Evolutionary conservation across 2,329 filamentous ascomycete species (phyloP).

Genomic region (Claviceps africana): DNA sequence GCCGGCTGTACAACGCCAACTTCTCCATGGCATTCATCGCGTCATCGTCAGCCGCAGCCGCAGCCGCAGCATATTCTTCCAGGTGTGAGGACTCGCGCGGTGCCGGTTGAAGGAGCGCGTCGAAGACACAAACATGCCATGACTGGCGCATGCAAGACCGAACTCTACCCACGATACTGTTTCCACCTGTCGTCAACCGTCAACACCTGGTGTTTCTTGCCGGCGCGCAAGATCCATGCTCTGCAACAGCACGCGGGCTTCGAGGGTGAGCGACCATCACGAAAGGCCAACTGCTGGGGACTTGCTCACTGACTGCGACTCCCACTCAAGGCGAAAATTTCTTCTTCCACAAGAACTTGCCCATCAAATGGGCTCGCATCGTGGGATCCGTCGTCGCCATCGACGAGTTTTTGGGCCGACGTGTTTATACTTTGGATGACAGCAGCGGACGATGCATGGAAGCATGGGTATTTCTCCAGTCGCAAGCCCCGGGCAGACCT

Average conservation of each 20-base stretch:
- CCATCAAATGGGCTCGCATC: slow-evolving; percentile 61
- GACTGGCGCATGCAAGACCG: slow-evolving; percentile 24
- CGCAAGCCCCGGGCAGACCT: not conserved
- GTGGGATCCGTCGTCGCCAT: slow-evolving; percentile 55
- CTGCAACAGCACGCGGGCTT: slow-evolving; percentile 36
- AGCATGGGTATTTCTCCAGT: slow-evolving; percentile 10
- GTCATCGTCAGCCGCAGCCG: not conserved
- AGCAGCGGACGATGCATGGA: slow-evolving; percentile 48
- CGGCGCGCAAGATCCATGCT: slow-evolving; percentile 32
- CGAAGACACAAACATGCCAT: slow-evolving; percentile 30
- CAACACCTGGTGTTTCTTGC: slow-evolving; percentile 44
- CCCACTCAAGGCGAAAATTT: slow-evolving; percentile 31
- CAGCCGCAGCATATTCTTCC: not conserved
- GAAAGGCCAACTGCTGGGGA: not conserved
- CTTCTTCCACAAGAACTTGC: slow-evolving; percentile 59
- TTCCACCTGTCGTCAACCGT: slow-evolving; percentile 49
- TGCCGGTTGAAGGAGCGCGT: not conserved
- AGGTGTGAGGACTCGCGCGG: not conserved
- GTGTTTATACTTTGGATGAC: slow-evolving; percentile 49
- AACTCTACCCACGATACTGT: slow-evolving; percentile 47
- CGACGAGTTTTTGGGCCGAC: slow-evolving; percentile 32
- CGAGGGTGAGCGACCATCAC: slow-evolving; percentile 30
- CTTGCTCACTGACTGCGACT: not conserved
- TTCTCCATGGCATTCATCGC: not conserved
- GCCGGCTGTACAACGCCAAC: not conserved